These are phyloP conservation scores for Corchorus olitorius DNA, from an alignment of 345 rosid genomes.

Conservation along the genomic window DNA sequence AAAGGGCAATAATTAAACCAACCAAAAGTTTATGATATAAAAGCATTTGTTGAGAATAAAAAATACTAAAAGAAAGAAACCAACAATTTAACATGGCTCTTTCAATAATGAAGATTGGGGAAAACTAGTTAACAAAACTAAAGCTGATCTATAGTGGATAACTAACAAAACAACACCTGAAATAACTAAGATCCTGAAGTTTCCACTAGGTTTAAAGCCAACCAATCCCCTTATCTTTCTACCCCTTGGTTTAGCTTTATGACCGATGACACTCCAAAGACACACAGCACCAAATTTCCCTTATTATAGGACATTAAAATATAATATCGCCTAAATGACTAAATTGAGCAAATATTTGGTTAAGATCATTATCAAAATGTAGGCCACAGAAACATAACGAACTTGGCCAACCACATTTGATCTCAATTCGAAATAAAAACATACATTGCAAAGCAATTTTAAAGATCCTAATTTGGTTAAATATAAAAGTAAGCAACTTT, in stretches of 20 bases:
- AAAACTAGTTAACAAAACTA: not conserved
- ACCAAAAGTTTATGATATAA: not conserved
- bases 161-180: not conserved
- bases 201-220: not conserved
- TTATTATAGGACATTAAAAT: not conserved
- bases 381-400: not conserved
- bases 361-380: not conserved
- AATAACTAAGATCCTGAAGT: not conserved
- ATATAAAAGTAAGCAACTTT: not conserved
- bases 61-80: not conserved
- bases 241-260: not conserved
- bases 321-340: not conserved
- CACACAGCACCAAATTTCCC: not conserved
- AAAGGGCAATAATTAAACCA: not conserved
- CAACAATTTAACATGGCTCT: not conserved
- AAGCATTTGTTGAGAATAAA: not conserved
- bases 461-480: constrained; percentile 4
- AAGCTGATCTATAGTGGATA: not conserved
- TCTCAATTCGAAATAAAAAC: not conserved
- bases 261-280: not conserved
- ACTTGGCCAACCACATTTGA: not conserved
- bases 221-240: not conserved
- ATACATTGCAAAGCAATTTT: not conserved
- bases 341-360: not conserved
- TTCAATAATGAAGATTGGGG: not conserved